Evolutionary conservation across 1,139 yeast genomes (phyloP), one percentile per base, ranked within the genome.

Genomic region (Kodamaea anthophila): DNA sequence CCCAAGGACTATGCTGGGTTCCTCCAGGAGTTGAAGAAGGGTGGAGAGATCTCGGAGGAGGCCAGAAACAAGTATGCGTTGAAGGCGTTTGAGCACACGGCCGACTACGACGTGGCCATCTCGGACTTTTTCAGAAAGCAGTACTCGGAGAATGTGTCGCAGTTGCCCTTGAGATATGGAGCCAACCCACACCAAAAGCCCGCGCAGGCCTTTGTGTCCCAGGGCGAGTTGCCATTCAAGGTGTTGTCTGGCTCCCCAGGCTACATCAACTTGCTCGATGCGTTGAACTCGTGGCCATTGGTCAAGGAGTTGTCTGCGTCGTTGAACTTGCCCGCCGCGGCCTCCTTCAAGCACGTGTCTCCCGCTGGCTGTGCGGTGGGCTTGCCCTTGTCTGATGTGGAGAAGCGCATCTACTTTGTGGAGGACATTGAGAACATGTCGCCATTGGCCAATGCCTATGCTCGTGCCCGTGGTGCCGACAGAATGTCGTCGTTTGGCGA

Each of bases 321-420:
- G 33, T 74, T 91, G 54, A 85, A 84, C 62, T 72, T 91, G 47
- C 98, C 98, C 32, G 98, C 98, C 33, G 98, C 98, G 48, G 97
- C 98, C 37, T 86, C 96, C 22, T 91, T 91, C 71, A 91, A 91
- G 72, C 98, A 91, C 60, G 97, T 91, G 39, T 86, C 96, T 18
- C 98, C 98, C 42, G 98, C 98, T 19, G 98, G 98, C 62, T 94
- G 81, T 30, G 98, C 98, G 30, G 96, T 91, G 36, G 98, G 97
- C 45, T 65, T 87, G 45, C 97, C 98, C 42, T 71, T 91, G 49
- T 55, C 82, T 30, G 97, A 88, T 35, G 70, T 79, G 39, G 98
- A 91, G 68, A 88, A 88, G 76, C 84, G 88, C 63, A 76, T 91
- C 40, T 91, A 91, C 70, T 91, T 91, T 58, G 98, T 91, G 41